Conservation (phyloP, 768 basidiomycete genomes). For the Xanthoconium stramineum region DNA sequence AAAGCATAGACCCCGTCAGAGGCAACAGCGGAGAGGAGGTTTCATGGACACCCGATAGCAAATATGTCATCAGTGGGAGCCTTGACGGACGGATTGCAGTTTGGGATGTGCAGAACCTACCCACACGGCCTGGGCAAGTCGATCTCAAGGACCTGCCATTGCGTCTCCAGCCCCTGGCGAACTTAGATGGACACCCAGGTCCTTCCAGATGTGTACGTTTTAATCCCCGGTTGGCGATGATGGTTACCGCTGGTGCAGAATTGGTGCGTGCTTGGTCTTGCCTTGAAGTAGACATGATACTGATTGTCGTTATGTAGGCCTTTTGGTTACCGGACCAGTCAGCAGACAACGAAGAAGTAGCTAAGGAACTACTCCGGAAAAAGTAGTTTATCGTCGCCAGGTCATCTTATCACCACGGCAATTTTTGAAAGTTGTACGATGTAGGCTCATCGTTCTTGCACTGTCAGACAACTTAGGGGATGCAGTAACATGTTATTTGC, state of each 20-base stretch:
- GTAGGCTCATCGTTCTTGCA: not conserved
- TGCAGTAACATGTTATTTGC: not conserved
- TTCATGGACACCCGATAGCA: constrained; percentile 92
- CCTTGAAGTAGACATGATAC: not conserved
- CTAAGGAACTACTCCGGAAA: constrained; percentile 65
- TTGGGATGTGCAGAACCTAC: constrained; percentile 80
- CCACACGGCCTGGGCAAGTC: constrained; percentile 46
- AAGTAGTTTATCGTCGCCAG: constrained; percentile 20
- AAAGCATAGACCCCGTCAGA: constrained; percentile 63
- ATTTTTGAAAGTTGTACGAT: not conserved
- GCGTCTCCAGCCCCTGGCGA: constrained; percentile 46
- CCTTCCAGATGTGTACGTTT: constrained; percentile 84
- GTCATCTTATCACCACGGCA: not conserved
- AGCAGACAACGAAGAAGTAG: constrained; percentile 67
- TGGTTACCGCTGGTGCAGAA: constrained; percentile 80
- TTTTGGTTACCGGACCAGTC: constrained; percentile 68
- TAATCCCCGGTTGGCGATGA: constrained; percentile 87
- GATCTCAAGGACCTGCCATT: constrained; percentile 54
- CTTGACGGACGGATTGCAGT: constrained; percentile 80
- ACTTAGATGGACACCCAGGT: constrained; percentile 77
- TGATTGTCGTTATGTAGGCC: constrained; percentile 39
- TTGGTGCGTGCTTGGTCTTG: constrained; percentile 50
- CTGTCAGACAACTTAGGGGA: not conserved
- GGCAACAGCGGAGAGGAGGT: constrained; percentile 93
- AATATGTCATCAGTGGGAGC: constrained; percentile 82